These are phyloP conservation scores for Oryza longistaminata DNA, from an alignment of 176 grass and related monocot genomes.

Conservation along the genomic window DNA sequence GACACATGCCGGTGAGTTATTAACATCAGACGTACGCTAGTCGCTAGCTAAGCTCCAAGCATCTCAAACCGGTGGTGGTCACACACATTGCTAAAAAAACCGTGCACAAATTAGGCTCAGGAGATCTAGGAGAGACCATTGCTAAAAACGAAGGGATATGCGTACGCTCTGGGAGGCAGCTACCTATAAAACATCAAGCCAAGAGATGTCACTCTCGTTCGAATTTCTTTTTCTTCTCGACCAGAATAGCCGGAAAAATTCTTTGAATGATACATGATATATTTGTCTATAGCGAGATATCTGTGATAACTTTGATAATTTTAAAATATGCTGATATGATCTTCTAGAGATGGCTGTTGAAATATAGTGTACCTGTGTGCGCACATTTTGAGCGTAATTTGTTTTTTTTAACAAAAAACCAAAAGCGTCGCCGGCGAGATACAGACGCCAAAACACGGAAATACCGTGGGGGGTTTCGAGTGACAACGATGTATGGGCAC, in stretches of 20 bases:
- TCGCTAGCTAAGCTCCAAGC: neutral
- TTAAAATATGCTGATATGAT: too few relatives aligned
- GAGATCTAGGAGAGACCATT: neutral
- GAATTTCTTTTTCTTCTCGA: neutral
- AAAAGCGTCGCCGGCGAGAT: neutral
- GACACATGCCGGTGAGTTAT: neutral
- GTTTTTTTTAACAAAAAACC: too few relatives aligned
- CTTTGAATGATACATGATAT: too few relatives aligned
- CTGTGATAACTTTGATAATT: too few relatives aligned
- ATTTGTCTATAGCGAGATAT: too few relatives aligned
- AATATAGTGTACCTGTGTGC: too few relatives aligned
- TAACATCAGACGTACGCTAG: neutral
- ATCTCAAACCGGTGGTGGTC: too few relatives aligned
- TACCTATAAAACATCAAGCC: neutral
- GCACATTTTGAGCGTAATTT: too few relatives aligned
- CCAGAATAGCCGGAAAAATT: neutral
- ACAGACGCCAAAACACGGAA: neutral
- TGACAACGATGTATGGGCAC: neutral
- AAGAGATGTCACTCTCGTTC: neutral
- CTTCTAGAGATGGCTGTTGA: too few relatives aligned
- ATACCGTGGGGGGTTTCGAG: neutral
- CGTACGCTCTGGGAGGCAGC: neutral
- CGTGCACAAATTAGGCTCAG: neutral
- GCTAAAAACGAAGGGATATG: neutral
- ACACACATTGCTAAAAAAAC: neutral